A percentile compares a stretch with the other conserved stretches of the same genome.
Evolutionary conservation across 2,329 filamentous ascomycete species (phyloP).

Genomic region (Fusarium bulbicola): DNA sequence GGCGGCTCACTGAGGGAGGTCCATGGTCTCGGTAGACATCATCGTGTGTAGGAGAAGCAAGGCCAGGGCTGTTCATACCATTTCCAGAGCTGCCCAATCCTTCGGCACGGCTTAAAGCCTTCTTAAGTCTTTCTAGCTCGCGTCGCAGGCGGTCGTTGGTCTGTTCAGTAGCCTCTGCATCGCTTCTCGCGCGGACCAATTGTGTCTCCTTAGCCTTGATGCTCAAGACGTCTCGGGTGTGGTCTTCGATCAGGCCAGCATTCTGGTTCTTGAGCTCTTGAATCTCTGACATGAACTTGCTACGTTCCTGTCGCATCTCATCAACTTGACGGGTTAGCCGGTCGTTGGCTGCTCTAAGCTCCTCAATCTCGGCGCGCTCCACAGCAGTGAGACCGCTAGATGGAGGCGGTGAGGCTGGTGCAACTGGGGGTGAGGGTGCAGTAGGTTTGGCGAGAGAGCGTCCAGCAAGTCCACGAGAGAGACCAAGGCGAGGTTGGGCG

Average conservation of each 20-base stretch:
- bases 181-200: conserved; percentile 87
- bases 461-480: conserved; percentile 83
- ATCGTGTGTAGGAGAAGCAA: conserved; percentile 64
- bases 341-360: conserved; percentile 85
- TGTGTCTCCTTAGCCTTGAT: conserved; percentile 99
- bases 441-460: conserved; percentile 84
- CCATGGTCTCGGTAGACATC: conserved; percentile 68
- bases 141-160: conserved; percentile 84
- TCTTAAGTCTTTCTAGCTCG: conserved; percentile 93
- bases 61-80: conserved; percentile 51
- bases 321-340: conserved; percentile 78
- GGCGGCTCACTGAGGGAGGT: conserved; percentile 52
- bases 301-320: conserved; percentile 82
- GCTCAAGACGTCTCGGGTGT: conserved; percentile 92
- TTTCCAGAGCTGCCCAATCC: conserved; percentile 52
- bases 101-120: conserved; percentile 75
- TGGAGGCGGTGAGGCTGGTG: conserved; percentile 65
- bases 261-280: conserved; percentile 97
- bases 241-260: conserved; percentile 94
- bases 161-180: conserved; percentile 88
- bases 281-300: conserved; percentile 84
- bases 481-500: conserved; percentile 68
- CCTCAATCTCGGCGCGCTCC: conserved; percentile 93
- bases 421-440: conserved; percentile 58
- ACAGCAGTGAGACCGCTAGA: conserved; percentile 75